Evolutionary conservation across 441 rosid genomes (phyloP).

Genomic region (Corymbia citriodora): DNA sequence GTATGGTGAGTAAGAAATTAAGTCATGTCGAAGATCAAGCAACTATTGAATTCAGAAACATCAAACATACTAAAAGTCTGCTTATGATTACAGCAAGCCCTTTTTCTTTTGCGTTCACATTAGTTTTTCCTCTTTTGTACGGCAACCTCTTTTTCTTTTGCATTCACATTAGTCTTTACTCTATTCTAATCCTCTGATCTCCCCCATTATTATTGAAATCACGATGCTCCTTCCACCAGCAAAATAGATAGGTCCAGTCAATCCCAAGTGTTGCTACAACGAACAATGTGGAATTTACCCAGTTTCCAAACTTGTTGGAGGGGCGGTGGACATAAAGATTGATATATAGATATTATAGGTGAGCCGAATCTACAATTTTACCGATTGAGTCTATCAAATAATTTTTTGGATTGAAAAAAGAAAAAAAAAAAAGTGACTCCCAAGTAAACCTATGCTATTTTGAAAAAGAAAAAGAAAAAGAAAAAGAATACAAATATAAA

Average conservation of each 20-base stretch:
- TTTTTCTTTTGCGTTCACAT: background rate
- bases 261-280: background rate
- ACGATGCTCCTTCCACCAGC: background rate
- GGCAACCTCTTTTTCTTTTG: fast-evolving
- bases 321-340: conserved; percentile 4
- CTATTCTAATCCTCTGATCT: background rate
- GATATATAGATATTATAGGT: conserved; percentile 3
- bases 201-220: background rate
- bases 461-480: no score
- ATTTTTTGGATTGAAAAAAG: no score
- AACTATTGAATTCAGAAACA: background rate
- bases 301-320: background rate
- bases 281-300: background rate
- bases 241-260: background rate
- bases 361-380: background rate
- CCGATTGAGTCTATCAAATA: background rate
- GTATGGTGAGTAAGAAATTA: background rate
- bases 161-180: background rate
- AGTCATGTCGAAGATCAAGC: fast-evolving
- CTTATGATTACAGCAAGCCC: background rate
- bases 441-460: no score
- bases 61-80: background rate
- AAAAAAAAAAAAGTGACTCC: no score
- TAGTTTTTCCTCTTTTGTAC: background rate
- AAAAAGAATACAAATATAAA: no score